A percentile compares a stretch with the other conserved stretches of the same genome.
Conservation (phyloP, 2,329 filamentous ascomycete genomes). For the Neodidymelliopsis sp. region DNA sequence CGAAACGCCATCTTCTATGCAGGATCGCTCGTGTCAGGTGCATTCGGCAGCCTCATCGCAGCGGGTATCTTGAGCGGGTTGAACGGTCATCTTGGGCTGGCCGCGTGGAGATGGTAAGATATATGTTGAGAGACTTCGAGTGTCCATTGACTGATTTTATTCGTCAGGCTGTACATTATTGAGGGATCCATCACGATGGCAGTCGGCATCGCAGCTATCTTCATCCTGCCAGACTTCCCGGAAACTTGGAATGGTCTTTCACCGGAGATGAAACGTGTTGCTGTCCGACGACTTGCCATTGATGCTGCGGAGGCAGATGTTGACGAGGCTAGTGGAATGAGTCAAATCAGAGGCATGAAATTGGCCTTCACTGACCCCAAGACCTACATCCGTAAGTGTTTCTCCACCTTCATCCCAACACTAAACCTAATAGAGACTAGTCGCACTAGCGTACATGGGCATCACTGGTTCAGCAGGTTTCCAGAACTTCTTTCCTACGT, state of each 20-base stretch:
- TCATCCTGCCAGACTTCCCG: constrained; percentile 51
- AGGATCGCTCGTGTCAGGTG: constrained; percentile 56
- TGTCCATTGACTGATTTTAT: background rate
- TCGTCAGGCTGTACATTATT: constrained; percentile 43
- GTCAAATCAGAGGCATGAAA: constrained; percentile 59
- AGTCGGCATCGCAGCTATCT: constrained; percentile 42
- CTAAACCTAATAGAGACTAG: background rate
- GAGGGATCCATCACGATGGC: constrained; percentile 48
- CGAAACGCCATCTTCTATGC: constrained; percentile 63
- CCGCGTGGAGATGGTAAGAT: constrained; percentile 45
- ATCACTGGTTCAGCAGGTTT: constrained; percentile 61
- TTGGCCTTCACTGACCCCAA: constrained; percentile 60
- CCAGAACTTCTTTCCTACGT: constrained; percentile 65
- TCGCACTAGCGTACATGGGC: constrained; percentile 58
- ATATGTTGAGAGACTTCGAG: background rate
- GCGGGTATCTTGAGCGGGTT: constrained; percentile 57
- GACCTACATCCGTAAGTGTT: constrained; percentile 51
- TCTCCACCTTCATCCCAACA: too few species aligned
- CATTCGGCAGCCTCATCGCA: constrained; percentile 63
- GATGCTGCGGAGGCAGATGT: constrained; percentile 55
- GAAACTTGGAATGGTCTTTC: constrained; percentile 51
- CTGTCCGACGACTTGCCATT: constrained; percentile 58
- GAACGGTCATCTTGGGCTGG: constrained; percentile 38
- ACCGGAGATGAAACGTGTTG: constrained; percentile 54
- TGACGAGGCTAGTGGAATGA: constrained; percentile 58